A percentile compares a stretch with the other conserved stretches of the same genome.
Evolutionary conservation across 2,329 filamentous ascomycete species (phyloP).

Genomic region (Monosporascus sp.): DNA sequence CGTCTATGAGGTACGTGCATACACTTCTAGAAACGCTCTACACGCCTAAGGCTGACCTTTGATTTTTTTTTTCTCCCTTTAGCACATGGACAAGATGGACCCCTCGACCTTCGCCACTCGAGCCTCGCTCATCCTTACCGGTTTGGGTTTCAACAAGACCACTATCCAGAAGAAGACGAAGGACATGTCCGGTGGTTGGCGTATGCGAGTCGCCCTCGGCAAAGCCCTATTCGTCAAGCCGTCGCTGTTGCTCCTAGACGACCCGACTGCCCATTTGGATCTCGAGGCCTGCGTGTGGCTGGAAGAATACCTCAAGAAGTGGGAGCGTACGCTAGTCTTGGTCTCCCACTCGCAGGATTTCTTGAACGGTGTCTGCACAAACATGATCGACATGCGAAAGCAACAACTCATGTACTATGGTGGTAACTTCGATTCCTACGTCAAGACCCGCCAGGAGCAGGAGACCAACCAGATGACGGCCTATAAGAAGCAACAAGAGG

Average conservation of each 20-base stretch:
- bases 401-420: conserved; percentile 93
- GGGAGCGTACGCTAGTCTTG: conserved; percentile 93
- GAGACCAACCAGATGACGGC: conserved; percentile 99
- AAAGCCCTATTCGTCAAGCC: conserved; percentile 99
- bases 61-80: conserved; percentile 5
- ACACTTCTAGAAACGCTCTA: background rate
- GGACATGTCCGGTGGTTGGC: conserved; percentile 99
- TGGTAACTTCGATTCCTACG: conserved; percentile 98
- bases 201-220: conserved; percentile 96
- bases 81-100: conserved; percentile 99
- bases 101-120: conserved; percentile 94
- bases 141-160: conserved; percentile 97
- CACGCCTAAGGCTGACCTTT: conserved; percentile 1
- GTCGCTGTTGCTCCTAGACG: conserved; percentile 89
- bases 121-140: conserved; percentile 92
- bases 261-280: conserved; percentile 98
- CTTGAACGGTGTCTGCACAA: conserved; percentile 96
- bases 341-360: conserved; percentile 99
- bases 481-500: conserved; percentile 97
- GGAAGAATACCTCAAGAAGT: conserved; percentile 99
- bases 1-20: conserved; percentile 76
- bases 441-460: conserved; percentile 89
- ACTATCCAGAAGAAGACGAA: conserved; percentile 99
- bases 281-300: conserved; percentile 99
- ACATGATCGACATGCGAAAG: conserved; percentile 96